A percentile compares a stretch with the other conserved stretches of the same genome.
Conservation (phyloP, 306 rosid genomes). For the Prunus davidiana region DNA sequence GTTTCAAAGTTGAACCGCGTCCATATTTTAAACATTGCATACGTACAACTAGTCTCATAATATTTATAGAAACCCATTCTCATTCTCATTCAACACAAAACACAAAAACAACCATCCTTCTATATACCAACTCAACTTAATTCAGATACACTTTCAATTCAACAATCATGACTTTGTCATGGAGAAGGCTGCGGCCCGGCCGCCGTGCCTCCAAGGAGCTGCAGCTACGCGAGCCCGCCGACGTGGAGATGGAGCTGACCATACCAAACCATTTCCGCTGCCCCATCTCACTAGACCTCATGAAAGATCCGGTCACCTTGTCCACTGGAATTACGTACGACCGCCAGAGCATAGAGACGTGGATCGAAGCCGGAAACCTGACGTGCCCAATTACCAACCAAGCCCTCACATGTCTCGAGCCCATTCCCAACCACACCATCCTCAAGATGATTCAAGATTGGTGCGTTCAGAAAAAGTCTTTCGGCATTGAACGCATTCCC, state of each 20-base stretch:
- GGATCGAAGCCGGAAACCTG: slow-evolving; percentile 48
- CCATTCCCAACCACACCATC: slow-evolving; percentile 47
- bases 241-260: slow-evolving; percentile 35
- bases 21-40: not conserved
- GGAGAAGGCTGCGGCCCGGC: slow-evolving; percentile 34
- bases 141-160: not conserved
- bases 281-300: slow-evolving; percentile 52
- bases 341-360: slow-evolving; percentile 45
- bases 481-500: slow-evolving; percentile 48
- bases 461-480: slow-evolving; percentile 41
- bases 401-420: slow-evolving; percentile 28
- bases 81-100: not conserved
- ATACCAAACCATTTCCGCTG: slow-evolving; percentile 45
- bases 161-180: slow-evolving; percentile 32
- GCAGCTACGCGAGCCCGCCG: not conserved
- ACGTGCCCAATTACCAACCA: slow-evolving; percentile 49
- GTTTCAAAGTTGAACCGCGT: slow-evolving; percentile 21
- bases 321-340: slow-evolving; percentile 55
- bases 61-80: not conserved
- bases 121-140: not conserved
- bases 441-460: slow-evolving; percentile 54
- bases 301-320: slow-evolving; percentile 61
- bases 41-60: not conserved
- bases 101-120: not conserved
- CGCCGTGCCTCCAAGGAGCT: slow-evolving; percentile 13